These are phyloP conservation scores for Stachybotrys chartarum DNA, from an alignment of 2,329 filamentous ascomycete species.

Conservation along the genomic window DNA sequence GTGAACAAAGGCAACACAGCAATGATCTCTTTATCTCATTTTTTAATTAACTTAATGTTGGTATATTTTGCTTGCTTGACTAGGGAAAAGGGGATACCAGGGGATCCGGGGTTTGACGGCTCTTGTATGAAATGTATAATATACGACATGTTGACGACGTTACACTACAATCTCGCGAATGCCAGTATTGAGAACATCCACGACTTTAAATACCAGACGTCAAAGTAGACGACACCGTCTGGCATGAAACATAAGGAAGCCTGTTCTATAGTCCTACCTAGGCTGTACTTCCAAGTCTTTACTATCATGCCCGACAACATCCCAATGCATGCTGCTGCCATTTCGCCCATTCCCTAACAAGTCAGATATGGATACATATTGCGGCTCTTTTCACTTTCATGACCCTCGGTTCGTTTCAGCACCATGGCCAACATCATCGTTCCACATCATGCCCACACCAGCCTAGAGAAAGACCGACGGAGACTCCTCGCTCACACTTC, in stretches of 20 bases:
- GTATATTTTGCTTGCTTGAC: background rate
- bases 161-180: too few species aligned
- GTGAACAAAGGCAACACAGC: background rate
- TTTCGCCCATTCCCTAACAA: background rate
- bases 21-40: background rate
- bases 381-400: background rate
- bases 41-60: background rate
- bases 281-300: background rate
- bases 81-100: background rate
- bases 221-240: too few species aligned
- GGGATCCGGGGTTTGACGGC: background rate
- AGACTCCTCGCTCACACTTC: conserved; percentile 16
- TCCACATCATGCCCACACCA: background rate
- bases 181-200: too few species aligned
- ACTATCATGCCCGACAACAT: background rate
- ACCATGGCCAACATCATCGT: conserved; percentile 7
- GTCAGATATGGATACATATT: background rate
- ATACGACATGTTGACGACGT: background rate
- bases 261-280: background rate
- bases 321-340: background rate
- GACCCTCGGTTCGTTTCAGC: conserved; percentile 3
- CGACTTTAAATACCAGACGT: too few species aligned
- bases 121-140: background rate
- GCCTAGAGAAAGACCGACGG: conserved; percentile 23
- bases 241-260: background rate